Evolutionary conservation across 179 eudicot genomes (phyloP).

Genomic region (Amaranthus tricolor): DNA sequence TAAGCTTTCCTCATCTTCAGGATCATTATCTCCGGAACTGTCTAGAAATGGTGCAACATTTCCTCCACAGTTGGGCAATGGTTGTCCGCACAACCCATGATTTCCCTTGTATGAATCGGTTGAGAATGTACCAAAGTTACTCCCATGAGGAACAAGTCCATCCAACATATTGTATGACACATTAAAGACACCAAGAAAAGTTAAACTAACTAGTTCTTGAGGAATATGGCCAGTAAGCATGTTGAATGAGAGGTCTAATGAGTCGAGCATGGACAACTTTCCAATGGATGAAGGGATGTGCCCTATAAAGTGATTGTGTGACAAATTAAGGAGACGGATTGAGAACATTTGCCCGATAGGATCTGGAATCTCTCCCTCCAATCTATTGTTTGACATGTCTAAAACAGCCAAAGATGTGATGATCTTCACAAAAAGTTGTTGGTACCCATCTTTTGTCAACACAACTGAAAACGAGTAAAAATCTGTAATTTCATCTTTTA

Average conservation of each 20-base stretch:
- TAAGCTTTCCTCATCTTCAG: background rate
- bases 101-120: slow-evolving; percentile 18
- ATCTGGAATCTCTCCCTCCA: slow-evolving; percentile 22
- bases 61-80: slow-evolving; percentile 12
- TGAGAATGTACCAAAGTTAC: slow-evolving; percentile 20
- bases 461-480: background rate
- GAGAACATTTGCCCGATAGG: slow-evolving; percentile 14
- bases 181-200: slow-evolving; percentile 15
- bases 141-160: slow-evolving; percentile 22
- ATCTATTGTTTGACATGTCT: slow-evolving; percentile 25
- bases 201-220: background rate
- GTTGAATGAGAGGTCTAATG: slow-evolving; percentile 21
- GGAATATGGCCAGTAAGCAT: slow-evolving; percentile 12
- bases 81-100: slow-evolving; percentile 25
- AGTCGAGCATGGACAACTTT: slow-evolving; percentile 17
- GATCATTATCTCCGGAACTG: background rate
- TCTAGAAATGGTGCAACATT: background rate
- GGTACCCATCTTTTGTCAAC: background rate
- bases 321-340: slow-evolving; percentile 22
- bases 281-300: slow-evolving; percentile 24
- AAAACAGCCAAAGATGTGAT: slow-evolving; percentile 15
- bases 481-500: background rate
- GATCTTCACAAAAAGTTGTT: slow-evolving; percentile 11
- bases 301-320: slow-evolving; percentile 26
- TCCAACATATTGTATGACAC: slow-evolving; percentile 18